Conservation (phyloP, 805 yeast species). For the Scheffersomyces amazonensis region DNA sequence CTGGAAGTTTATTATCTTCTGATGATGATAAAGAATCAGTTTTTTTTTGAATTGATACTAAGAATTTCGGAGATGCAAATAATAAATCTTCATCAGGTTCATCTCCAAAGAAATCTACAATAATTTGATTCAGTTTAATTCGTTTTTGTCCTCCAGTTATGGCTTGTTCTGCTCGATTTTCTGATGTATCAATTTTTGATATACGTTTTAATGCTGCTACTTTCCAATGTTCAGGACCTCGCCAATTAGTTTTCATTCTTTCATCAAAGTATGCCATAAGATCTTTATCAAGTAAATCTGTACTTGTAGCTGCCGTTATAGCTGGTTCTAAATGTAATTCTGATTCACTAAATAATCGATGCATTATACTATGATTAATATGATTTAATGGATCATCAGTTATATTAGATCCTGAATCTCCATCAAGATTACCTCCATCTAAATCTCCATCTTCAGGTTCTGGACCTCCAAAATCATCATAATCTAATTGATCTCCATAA, state of each 20-base stretch:
- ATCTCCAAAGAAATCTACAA: conserved; percentile 29
- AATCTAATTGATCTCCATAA: conserved; percentile 8
- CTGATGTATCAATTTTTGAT: conserved; percentile 15
- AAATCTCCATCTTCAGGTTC: conserved; percentile 19
- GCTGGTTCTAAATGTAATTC: conserved; percentile 9
- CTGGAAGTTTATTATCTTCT: conserved; percentile 62
- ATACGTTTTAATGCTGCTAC: conserved; percentile 56
- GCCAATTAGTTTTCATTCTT: conserved; percentile 70
- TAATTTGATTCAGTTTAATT: conserved; percentile 19
- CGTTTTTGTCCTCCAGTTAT: conserved; percentile 6
- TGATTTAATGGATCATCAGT: conserved; percentile 9
- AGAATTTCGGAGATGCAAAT: conserved; percentile 31
- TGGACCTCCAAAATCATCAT: conserved; percentile 8
- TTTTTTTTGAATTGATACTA: conserved; percentile 9
- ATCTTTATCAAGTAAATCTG: conserved; percentile 50
- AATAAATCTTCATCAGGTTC: conserved; percentile 32
- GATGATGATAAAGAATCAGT: conserved; percentile 3
- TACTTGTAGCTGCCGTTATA: conserved; percentile 6
- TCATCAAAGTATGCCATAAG: conserved; percentile 81
- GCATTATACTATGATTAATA: conserved; percentile 8
- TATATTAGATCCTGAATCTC: conserved; percentile 6
- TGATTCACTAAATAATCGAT: conserved; percentile 7
- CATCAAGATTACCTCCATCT: conserved; percentile 15
- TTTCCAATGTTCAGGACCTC: conserved; percentile 92
- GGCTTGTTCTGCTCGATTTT: conserved; percentile 1